Conservation (phyloP, 2,329 filamentous ascomycete species). For the Colletotrichum sp. region DNA sequence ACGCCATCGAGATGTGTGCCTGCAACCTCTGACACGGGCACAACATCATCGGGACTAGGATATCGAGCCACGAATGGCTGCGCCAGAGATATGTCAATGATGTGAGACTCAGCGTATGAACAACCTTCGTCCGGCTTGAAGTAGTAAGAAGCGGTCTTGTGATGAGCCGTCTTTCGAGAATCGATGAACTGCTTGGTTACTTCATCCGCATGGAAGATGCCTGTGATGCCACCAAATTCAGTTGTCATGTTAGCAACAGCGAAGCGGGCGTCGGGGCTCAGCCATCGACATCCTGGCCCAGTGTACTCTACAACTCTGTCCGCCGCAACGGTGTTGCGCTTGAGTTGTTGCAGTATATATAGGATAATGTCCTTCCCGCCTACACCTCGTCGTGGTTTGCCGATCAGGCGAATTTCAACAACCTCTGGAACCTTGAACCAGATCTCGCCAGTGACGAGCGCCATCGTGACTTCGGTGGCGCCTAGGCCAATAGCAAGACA, state of each 20-base stretch:
- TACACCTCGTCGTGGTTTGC: slow-evolving; percentile 34
- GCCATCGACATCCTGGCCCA: slow-evolving; percentile 33
- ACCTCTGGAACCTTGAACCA: slow-evolving; percentile 45
- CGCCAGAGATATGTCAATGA: slow-evolving; percentile 42
- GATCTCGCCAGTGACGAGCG: slow-evolving; percentile 40
- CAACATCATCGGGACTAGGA: slow-evolving; percentile 48
- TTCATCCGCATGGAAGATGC: slow-evolving; percentile 44
- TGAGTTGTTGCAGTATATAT: slow-evolving; percentile 39
- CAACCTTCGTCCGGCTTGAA: slow-evolving; percentile 43
- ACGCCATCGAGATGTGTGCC: slow-evolving; percentile 42
- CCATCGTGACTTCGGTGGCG: slow-evolving; percentile 41
- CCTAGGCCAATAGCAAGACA: slow-evolving; percentile 42
- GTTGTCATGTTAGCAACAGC: slow-evolving; percentile 40
- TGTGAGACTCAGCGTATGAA: slow-evolving; percentile 38
- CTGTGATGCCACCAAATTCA: slow-evolving; percentile 49
- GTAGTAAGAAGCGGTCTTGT: slow-evolving; percentile 39
- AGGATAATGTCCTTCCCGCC: slow-evolving; percentile 45
- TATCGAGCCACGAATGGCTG: slow-evolving; percentile 43
- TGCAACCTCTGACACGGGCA: slow-evolving; percentile 38
- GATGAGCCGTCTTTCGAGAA: slow-evolving; percentile 32
- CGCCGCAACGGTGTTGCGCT: slow-evolving; percentile 42
- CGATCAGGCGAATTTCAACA: slow-evolving; percentile 36
- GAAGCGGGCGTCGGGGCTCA: slow-evolving; percentile 42
- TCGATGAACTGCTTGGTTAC: slow-evolving; percentile 39
- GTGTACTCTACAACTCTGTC: slow-evolving; percentile 43